Evolutionary conservation across 148 eudicot species (phyloP).

Genomic region (Vaccinium vitisidaea): DNA sequence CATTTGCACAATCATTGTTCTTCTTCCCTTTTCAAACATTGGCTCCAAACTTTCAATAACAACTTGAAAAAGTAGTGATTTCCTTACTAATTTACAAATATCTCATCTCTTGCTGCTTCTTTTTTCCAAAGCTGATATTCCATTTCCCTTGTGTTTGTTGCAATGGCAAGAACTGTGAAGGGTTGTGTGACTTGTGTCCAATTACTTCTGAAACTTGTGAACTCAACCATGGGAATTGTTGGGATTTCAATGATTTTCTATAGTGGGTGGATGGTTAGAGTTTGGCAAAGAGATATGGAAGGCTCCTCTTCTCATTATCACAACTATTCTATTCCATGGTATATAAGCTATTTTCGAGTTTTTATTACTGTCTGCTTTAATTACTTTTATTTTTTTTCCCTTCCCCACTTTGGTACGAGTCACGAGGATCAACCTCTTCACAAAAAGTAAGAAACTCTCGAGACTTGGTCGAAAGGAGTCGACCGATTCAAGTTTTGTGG

Average conservation of each 20-base stretch:
- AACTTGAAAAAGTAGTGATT: neutral
- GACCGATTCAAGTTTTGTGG: neutral
- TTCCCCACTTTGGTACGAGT: neutral
- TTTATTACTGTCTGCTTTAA: neutral
- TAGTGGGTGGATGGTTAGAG: conserved; percentile 41
- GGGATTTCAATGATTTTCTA: conserved; percentile 44
- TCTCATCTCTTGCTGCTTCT: too few species aligned
- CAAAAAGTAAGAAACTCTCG: neutral
- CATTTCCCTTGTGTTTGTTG: neutral
- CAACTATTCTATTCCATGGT: conserved; percentile 21
- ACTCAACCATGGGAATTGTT: conserved; percentile 23
- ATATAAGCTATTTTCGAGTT: neutral
- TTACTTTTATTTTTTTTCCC: neutral
- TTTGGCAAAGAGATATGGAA: conserved; percentile 32
- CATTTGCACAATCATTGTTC: neutral
- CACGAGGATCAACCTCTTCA: neutral
- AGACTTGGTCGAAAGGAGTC: neutral
- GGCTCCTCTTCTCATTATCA: neutral
- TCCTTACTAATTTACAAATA: neutral
- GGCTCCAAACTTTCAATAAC: neutral
- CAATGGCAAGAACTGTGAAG: conserved; percentile 19
- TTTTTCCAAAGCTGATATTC: neutral
- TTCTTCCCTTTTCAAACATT: neutral
- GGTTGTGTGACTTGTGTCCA: conserved; percentile 22
- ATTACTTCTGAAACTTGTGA: conserved; percentile 31